These are phyloP conservation scores for Trematosphaeria pertusa DNA, from an alignment of 2,329 filamentous ascomycete species.

Conservation along the genomic window DNA sequence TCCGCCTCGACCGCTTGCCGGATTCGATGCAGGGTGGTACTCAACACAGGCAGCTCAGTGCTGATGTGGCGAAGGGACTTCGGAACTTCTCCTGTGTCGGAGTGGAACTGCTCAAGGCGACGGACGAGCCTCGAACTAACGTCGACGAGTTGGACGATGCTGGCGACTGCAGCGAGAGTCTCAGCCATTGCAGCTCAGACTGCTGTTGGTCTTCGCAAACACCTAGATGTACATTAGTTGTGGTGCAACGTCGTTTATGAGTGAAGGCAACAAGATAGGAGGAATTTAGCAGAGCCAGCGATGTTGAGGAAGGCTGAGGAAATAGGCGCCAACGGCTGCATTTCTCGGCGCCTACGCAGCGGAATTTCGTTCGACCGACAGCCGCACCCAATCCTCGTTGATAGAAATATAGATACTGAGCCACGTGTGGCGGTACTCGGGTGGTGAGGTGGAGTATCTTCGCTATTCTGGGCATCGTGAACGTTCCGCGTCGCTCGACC, in stretches of 20 bases:
- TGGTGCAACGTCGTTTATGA: not conserved
- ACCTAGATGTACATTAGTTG: not conserved
- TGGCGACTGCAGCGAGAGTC: slow-evolving; percentile 17
- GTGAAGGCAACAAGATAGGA: not conserved
- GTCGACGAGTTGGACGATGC: slow-evolving; percentile 23
- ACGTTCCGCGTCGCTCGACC: no score
- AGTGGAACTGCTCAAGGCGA: slow-evolving; percentile 18
- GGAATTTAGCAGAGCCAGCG: not conserved
- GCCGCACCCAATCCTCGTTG: no score
- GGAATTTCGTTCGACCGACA: no score
- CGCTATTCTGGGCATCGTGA: no score
- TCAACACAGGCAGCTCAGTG: slow-evolving; percentile 13
- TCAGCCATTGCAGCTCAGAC: slow-evolving; percentile 17
- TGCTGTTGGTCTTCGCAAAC: not conserved
- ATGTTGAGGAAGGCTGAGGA: not conserved
- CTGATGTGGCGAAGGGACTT: slow-evolving; percentile 19
- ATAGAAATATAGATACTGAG: no score
- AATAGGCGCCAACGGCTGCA: slow-evolving; percentile 4
- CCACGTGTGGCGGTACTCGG: no score
- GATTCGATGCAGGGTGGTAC: slow-evolving; percentile 11
- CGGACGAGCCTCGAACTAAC: slow-evolving; percentile 13
- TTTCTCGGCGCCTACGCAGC: no score
- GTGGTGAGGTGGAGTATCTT: no score
- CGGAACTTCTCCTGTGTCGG: slow-evolving; percentile 10
- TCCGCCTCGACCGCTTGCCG: slow-evolving; percentile 10